phyloP scores from a whole-genome alignment of 225 moss, liverwort and hornwort genomes.

The Marchantia polymorpha region DNA sequence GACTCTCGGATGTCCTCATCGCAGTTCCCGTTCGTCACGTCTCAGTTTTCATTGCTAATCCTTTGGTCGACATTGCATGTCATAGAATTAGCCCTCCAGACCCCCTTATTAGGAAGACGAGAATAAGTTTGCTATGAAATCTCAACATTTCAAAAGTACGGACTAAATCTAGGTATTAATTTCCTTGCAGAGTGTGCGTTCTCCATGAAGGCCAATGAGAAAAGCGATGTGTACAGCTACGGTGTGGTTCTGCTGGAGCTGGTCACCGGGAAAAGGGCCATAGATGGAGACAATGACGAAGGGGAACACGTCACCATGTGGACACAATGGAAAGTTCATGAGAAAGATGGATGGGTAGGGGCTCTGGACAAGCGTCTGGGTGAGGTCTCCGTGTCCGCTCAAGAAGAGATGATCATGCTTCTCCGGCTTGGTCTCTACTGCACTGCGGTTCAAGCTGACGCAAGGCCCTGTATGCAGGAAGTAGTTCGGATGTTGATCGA shows the following conservation, averaged over 20 bases:
- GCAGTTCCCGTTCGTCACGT: not conserved
- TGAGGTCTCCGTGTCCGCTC: conserved; percentile 11
- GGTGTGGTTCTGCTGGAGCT: conserved; percentile 45
- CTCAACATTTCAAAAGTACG: not conserved
- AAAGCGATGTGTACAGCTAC: conserved; percentile 44
- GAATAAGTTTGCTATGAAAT: not conserved
- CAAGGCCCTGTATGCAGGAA: conserved; percentile 41
- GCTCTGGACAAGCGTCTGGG: conserved; percentile 37
- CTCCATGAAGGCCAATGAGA: conserved; percentile 37
- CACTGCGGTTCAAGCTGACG: conserved; percentile 29
- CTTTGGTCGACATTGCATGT: not conserved
- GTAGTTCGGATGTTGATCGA: conserved; percentile 45
- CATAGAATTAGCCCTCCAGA: not conserved
- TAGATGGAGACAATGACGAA: conserved; percentile 27
- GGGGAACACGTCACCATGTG: conserved; percentile 35
- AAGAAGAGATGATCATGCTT: conserved; percentile 41
- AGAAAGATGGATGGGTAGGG: conserved; percentile 19
- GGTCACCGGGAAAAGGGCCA: conserved; percentile 36
- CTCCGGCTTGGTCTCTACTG: conserved; percentile 41
- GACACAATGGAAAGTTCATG: conserved; percentile 32
- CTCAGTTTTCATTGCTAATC: not conserved
- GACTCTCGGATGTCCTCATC: not conserved
- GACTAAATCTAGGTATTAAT: not conserved
- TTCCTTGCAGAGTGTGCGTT: conserved; percentile 38
- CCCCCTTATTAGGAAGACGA: not conserved